A percentile compares a stretch with the other conserved stretches of the same genome.
Conservation (phyloP, 257 asterid genomes). For the Datura wrightii region DNA sequence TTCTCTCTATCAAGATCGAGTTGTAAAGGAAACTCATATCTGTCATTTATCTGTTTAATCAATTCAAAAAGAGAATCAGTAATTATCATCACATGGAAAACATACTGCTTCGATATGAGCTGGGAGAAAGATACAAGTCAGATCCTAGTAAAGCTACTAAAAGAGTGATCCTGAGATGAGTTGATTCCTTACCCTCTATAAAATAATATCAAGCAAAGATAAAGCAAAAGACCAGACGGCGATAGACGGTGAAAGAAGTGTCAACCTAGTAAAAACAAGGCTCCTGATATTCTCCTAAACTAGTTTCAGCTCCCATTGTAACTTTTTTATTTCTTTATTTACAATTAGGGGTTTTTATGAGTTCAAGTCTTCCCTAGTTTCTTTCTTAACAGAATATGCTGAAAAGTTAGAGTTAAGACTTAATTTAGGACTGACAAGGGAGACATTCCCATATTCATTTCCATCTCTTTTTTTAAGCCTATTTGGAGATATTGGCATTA, state of each 20-base stretch:
- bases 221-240: slow-evolving; percentile 11
- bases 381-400: neutral
- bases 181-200: slow-evolving; percentile 22
- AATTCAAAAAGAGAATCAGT: slow-evolving; percentile 16
- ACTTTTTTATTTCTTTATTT: neutral
- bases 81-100: slow-evolving; percentile 26
- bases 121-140: slow-evolving; percentile 19
- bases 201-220: neutral
- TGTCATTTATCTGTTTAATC: slow-evolving; percentile 77
- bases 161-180: neutral
- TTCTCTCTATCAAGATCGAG: slow-evolving; percentile 91
- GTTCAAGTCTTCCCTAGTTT: neutral
- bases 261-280: neutral
- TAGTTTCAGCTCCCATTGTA: slow-evolving; percentile 7
- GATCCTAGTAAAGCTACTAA: neutral
- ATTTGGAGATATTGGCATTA: slow-evolving; percentile 3
- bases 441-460: slow-evolving; percentile 19
- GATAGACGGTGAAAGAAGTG: neutral
- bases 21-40: slow-evolving; percentile 89
- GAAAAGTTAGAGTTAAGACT: neutral
- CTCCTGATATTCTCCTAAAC: neutral
- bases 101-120: neutral
- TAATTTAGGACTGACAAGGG: slow-evolving; percentile 17
- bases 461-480: slow-evolving; percentile 11
- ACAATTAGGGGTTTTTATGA: neutral